These are phyloP conservation scores for Xylariomycetidae sp. DNA, from an alignment of 2,329 filamentous ascomycete genomes.

Conservation along the genomic window DNA sequence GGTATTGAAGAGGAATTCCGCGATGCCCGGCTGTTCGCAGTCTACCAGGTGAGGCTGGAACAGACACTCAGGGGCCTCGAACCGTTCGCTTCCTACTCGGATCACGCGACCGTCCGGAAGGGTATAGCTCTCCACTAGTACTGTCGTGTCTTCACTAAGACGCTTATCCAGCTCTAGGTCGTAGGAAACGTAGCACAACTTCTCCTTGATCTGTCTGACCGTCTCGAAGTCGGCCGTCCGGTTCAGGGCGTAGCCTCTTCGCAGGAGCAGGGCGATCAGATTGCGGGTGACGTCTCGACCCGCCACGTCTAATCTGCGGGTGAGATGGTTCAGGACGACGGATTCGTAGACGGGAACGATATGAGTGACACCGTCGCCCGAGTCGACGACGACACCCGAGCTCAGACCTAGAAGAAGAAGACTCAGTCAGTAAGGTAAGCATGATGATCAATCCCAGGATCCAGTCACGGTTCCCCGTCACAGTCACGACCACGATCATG, in stretches of 20 bases:
- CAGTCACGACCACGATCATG: too few species aligned
- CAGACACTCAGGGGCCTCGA: conserved; percentile 95
- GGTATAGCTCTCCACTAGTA: conserved; percentile 95
- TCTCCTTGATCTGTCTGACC: conserved; percentile 98
- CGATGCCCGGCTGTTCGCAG: conserved; percentile 93
- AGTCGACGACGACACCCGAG: conserved; percentile 97
- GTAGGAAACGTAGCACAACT: conserved; percentile 98
- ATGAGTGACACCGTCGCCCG: conserved; percentile 95
- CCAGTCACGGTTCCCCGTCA: too few species aligned
- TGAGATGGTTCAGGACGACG: conserved; percentile 95
- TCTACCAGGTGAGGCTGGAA: conserved; percentile 98
- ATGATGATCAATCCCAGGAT: too few species aligned
- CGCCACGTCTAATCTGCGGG: conserved; percentile 87
- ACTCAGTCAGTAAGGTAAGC: too few species aligned
- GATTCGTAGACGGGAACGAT: conserved; percentile 99
- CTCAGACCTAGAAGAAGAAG: conserved; percentile 65
- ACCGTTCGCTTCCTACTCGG: conserved; percentile 91
- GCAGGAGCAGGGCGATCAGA: conserved; percentile 88
- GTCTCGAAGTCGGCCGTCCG: conserved; percentile 98
- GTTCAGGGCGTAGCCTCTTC: conserved; percentile 94
- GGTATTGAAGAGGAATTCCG: conserved; percentile 97
- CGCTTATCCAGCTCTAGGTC: conserved; percentile 94
- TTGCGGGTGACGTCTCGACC: conserved; percentile 98
- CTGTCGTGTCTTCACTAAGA: conserved; percentile 94
- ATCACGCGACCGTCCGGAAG: conserved; percentile 95